Base-by-base conservation (phyloP, 2,329 filamentous ascomycete species). In the Xylariaceae sp. region DNA sequence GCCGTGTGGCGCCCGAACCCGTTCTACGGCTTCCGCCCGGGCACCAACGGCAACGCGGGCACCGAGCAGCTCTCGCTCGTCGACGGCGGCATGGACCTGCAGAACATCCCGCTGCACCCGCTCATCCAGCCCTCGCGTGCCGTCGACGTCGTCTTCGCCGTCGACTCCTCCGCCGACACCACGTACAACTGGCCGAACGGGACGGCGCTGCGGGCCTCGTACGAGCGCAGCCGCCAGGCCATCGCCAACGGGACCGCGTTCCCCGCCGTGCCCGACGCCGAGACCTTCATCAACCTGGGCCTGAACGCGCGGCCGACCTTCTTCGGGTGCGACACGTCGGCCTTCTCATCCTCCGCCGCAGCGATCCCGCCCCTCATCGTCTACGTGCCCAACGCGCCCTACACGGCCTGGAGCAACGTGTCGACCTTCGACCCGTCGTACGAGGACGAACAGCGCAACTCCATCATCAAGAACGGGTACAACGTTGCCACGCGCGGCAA, bases 351-450 rank as follows among this genome's bases (percentile, higher is more conserved):
- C 52, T 40, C 32, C n/a, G 75, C 82, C 5, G 57, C 43, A 12
- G 55, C 57, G 42, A 57, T 69, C 48, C 70, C 70, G 0, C 91
- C 92, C 0, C 74, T 96, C 1, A 78, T 96, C 60, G 90, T 96
- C 61, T 99, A 99, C 77, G 73, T 98, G 44, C 91, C 95, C 55
- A 96, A 95, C 70, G 81, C 87, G 20, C 93, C 92, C 1, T 96
- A 96, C 75, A 82, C 87, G 45, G 84, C 83, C 70, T 75, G 81
- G 62, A 89, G 87, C 72, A 98, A 98, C 77, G 81, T 89, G 6
- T 89, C 88, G 2, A 97, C 93, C 47, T 93, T 89, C 71, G 79
- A 86, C 57, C 78, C 86, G 40, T 73, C 74, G 41, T 91, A 93
- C 79, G 79, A 82, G 37, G 74, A 84, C 65, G 73, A 70, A 1